phyloP scores from a whole-genome alignment of 495 filamentous ascomycete species.

The Hypoxylon perforatum region DNA sequence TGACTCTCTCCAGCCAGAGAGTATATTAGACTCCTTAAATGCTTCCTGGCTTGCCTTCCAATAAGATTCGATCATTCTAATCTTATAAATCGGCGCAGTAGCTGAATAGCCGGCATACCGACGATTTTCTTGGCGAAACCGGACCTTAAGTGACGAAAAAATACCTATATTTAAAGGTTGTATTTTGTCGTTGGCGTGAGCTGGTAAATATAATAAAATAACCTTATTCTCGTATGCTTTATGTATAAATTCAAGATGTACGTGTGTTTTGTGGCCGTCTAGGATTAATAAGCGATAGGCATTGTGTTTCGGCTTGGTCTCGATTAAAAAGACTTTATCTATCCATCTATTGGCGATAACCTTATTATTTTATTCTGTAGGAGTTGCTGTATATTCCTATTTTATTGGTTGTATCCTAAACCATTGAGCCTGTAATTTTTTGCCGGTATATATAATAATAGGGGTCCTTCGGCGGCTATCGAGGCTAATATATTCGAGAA shows the following conservation, averaged over 20 bases:
- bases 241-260: constrained; percentile 1
- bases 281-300: not conserved
- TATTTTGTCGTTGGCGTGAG: not conserved
- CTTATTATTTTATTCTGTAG: not conserved
- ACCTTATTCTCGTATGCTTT: constrained; percentile 1
- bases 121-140: not conserved
- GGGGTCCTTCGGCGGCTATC: not conserved
- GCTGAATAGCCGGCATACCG: not conserved
- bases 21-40: not conserved
- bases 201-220: constrained; percentile 3
- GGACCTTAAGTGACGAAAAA: not conserved
- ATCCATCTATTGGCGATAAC: constrained; percentile 3
- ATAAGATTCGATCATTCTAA: not conserved
- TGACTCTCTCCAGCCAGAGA: not conserved
- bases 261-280: not conserved
- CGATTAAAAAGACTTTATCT: not conserved
- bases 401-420: not conserved
- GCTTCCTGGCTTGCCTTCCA: not conserved
- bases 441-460: not conserved
- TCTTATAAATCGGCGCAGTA: constrained; percentile 9
- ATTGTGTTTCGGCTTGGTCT: not conserved
- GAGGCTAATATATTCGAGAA: constrained; percentile 6
- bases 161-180: constrained; percentile 8
- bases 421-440: not conserved
- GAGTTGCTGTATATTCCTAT: constrained; percentile 3